These are phyloP conservation scores for Nakaseomyces glabratus DNA, from an alignment of 1,139 yeast genomes.

Conservation along the genomic window DNA sequence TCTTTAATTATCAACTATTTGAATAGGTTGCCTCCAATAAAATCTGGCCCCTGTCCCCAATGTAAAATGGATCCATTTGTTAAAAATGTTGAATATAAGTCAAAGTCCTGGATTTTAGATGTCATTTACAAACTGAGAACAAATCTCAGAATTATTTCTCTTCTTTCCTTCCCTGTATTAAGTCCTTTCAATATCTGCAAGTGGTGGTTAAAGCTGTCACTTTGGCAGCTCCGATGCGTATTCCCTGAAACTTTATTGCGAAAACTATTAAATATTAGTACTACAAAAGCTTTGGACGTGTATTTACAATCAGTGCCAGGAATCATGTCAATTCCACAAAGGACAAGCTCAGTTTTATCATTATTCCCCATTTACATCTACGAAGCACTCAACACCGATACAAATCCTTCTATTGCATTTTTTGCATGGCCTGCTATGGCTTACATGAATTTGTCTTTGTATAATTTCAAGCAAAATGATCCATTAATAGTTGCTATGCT, in stretches of 20 bases:
- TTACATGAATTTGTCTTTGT: constrained; percentile 13
- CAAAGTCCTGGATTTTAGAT: constrained; percentile 2
- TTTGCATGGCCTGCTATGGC: constrained; percentile 10
- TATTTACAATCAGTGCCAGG: constrained; percentile 14
- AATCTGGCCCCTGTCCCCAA: constrained; percentile 6
- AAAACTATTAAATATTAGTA: constrained; percentile 32
- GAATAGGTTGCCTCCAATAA: constrained; percentile 4
- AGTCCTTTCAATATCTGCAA: constrained; percentile 5
- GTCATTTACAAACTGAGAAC: background rate
- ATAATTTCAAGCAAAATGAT: constrained; percentile 2
- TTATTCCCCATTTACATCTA: constrained; percentile 12
- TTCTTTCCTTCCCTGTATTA: constrained; percentile 1
- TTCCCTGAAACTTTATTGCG: constrained; percentile 31
- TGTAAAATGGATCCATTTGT: constrained; percentile 10
- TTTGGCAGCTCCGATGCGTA: constrained; percentile 16
- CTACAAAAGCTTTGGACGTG: constrained; percentile 19
- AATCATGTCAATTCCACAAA: constrained; percentile 16
- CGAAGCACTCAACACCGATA: constrained; percentile 1
- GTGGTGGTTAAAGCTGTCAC: constrained; percentile 13
- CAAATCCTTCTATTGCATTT: constrained; percentile 10
- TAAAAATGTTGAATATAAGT: constrained; percentile 10
- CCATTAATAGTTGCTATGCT: constrained; percentile 1
- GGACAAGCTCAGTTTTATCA: constrained; percentile 11
- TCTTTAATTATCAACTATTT: constrained; percentile 1
- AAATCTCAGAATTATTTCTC: background rate